A percentile compares a stretch with the other conserved stretches of the same genome.
These are phyloP conservation scores for Calonectria hawksworthii DNA, from an alignment of 2,329 filamentous ascomycete genomes.

Conservation along the genomic window DNA sequence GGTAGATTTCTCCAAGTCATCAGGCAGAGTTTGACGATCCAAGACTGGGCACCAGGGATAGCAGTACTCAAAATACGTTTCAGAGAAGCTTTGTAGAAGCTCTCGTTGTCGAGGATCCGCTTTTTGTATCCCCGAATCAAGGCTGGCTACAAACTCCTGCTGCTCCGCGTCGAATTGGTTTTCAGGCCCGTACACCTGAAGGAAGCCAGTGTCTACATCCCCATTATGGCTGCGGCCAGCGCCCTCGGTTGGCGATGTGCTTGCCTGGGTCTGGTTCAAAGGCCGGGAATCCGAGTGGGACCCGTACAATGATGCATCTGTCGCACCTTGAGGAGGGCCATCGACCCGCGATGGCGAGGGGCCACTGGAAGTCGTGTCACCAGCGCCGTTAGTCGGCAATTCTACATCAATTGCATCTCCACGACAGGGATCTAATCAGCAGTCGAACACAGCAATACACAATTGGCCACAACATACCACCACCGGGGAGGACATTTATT, in stretches of 20 bases:
- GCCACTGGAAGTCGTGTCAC: too few relatives aligned
- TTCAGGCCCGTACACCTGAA: conserved; percentile 52
- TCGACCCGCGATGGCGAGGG: neutral
- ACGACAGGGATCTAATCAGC: neutral
- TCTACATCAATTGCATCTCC: neutral
- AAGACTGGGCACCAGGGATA: conserved; percentile 59
- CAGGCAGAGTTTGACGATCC: conserved; percentile 47
- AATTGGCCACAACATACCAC: neutral
- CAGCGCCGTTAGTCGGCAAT: neutral
- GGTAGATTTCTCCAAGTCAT: conserved; percentile 50
- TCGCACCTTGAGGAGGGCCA: neutral
- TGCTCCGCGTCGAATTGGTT: conserved; percentile 49
- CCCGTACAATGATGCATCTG: neutral
- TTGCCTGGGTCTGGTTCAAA: conserved; percentile 26
- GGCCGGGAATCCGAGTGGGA: neutral
- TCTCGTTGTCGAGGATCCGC: conserved; percentile 39
- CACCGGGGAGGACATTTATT: neutral
- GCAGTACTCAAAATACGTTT: conserved; percentile 59
- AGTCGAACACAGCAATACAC: neutral
- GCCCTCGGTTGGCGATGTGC: conserved; percentile 38
- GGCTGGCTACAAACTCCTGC: conserved; percentile 46
- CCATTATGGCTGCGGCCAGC: conserved; percentile 44
- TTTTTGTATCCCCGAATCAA: conserved; percentile 39
- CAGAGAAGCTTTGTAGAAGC: conserved; percentile 56
- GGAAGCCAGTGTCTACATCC: conserved; percentile 52